phyloP scores from a whole-genome alignment of 2,329 filamentous ascomycete species.

The Aureobasidium vineae region DNA sequence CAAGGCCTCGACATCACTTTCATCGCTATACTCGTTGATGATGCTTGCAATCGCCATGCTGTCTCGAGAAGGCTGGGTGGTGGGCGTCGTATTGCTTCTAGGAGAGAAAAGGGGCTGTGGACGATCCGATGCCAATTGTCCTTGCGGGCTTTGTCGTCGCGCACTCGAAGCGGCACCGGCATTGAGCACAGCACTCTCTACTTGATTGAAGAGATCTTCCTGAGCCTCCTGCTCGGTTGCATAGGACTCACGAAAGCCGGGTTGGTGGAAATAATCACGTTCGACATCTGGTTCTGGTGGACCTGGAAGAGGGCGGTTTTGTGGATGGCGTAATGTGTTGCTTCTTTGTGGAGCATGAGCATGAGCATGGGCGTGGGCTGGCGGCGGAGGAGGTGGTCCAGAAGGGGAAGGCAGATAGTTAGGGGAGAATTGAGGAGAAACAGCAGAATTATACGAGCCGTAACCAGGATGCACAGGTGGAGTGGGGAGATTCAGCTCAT shows the following conservation, averaged over 20 bases:
- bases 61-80: slow-evolving; percentile 42
- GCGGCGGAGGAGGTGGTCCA: slow-evolving; percentile 50
- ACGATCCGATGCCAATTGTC: slow-evolving; percentile 33
- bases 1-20: slow-evolving; percentile 84
- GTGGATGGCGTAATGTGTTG: slow-evolving; percentile 50
- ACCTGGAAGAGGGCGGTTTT: slow-evolving; percentile 59
- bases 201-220: slow-evolving; percentile 58
- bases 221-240: slow-evolving; percentile 43
- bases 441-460: slow-evolving; percentile 22
- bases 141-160: slow-evolving; percentile 36
- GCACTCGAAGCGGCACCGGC: slow-evolving; percentile 30
- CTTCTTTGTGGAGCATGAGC: slow-evolving; percentile 49
- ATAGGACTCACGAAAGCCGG: slow-evolving; percentile 30
- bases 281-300: slow-evolving; percentile 47
- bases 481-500: slow-evolving; percentile 22
- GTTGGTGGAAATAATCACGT: slow-evolving; percentile 41
- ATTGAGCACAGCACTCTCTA: slow-evolving; percentile 54
- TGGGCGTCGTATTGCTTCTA: slow-evolving; percentile 43
- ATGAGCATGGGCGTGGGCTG: slow-evolving; percentile 42
- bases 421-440: slow-evolving; percentile 34
- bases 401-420: slow-evolving; percentile 40
- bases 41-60: slow-evolving; percentile 10
- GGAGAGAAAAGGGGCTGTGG: slow-evolving; percentile 35
- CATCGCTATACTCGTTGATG: slow-evolving; percentile 56
- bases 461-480: slow-evolving; percentile 16